These are phyloP conservation scores for Chamaenerion angustifolium DNA, from an alignment of 345 rosid species.

Conservation along the genomic window DNA sequence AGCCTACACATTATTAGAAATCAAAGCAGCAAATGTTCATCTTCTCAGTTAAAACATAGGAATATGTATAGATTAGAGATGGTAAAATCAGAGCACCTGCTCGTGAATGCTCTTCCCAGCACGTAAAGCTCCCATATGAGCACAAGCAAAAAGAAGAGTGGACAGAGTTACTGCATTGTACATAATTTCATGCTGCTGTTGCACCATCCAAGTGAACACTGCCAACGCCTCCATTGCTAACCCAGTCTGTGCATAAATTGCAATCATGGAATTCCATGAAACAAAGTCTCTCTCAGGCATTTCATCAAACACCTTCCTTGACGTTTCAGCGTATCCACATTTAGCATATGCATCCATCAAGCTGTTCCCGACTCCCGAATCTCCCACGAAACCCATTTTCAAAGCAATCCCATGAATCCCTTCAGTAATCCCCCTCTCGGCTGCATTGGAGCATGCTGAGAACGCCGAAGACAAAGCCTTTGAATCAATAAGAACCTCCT, in stretches of 20 bases:
- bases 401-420: slow-evolving; percentile 45
- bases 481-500: slow-evolving; percentile 30
- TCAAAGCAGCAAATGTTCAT: background rate
- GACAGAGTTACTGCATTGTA: slow-evolving; percentile 64
- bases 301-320: slow-evolving; percentile 55
- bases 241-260: slow-evolving; percentile 65
- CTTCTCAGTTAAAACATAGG: background rate
- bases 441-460: slow-evolving; percentile 59
- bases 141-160: slow-evolving; percentile 50
- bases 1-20: slow-evolving; percentile 29
- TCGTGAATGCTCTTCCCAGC: slow-evolving; percentile 60
- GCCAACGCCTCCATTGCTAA: slow-evolving; percentile 48
- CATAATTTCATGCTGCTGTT: slow-evolving; percentile 17
- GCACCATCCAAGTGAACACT: slow-evolving; percentile 32
- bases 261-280: slow-evolving; percentile 72
- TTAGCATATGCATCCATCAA: slow-evolving; percentile 78
- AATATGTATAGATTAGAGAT: too few relatives aligned
- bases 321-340: slow-evolving; percentile 29
- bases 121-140: slow-evolving; percentile 53
- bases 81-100: slow-evolving; percentile 33
- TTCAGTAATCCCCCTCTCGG: slow-evolving; percentile 33
- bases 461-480: slow-evolving; percentile 59
- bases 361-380: slow-evolving; percentile 47
- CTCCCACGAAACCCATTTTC: slow-evolving; percentile 47
- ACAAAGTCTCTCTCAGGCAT: slow-evolving; percentile 47